Evolutionary conservation across 768 basidiomycete species (phyloP), one percentile per base, ranked within the genome.

Genomic region (Gyrodon lividus): DNA sequence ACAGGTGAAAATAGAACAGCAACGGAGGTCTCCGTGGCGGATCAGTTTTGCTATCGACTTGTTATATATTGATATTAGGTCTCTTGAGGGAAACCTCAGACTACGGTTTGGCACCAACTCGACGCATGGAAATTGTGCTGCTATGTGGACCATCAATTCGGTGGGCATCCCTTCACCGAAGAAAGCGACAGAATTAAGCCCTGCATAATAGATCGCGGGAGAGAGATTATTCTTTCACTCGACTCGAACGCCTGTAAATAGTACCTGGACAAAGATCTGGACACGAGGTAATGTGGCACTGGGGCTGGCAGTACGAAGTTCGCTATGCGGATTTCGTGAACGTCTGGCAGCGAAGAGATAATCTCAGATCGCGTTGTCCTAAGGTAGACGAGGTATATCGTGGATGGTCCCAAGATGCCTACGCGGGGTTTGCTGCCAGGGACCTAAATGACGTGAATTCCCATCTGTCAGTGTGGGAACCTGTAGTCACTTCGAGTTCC

Each of bases 341-440:
- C 23, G n/a, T 24, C 10, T 24, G 9, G 56, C 52, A 45, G 34
- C 7, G 51, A 57, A 48, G 49, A 51, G 50, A 48, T 19, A 12
- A 50, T 40, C 48, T 46, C 40, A 48, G 48, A 50, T 56, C 46
- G 48, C 22, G 10, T 46, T 30, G 22, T 43, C 54, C 41, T 45
- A 58, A 50, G 50, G 61, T 46, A 34, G 43, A 40, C 44, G 24
- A 24, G 37, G 43, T 48, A 43, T 44, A 23, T 8, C 47, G 20
- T 30, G 52, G 19, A 35, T 28, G 43, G 48, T 40, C 43, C 48
- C 51, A 43, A 51, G 28, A 39, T 48, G 43, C 19, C 51, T 48
- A 55, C 51, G 54, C 54, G 58, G 58, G 43, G 46, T 60, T 57
- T 67, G 40, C 30, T 55, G 46, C 28, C 28, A 28, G 28, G 64